Percentiles rank a stretch among this genome's conserved stretches.
phyloP scores from a whole-genome alignment of 2,329 filamentous ascomycete species.

The Akanthomyces muscarius region DNA sequence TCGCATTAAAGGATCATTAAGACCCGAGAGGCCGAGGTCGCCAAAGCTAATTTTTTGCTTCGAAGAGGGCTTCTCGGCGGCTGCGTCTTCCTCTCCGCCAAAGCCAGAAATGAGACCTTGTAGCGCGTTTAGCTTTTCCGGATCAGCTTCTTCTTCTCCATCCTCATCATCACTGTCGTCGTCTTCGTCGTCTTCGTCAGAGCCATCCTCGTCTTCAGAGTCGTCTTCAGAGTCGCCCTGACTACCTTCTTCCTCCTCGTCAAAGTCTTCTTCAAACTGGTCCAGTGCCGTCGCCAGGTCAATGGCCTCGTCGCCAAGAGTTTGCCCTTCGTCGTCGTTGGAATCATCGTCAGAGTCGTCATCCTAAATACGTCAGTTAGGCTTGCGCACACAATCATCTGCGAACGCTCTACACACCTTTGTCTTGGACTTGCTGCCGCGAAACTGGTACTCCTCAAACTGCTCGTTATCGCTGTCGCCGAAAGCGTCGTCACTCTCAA shows the following conservation, averaged over 20 bases:
- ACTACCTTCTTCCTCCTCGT: conserved; percentile 44
- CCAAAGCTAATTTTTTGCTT: conserved; percentile 69
- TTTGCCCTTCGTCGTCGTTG: conserved; percentile 53
- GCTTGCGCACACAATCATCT: not conserved
- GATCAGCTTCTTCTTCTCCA: conserved; percentile 49
- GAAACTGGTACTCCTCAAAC: conserved; percentile 68
- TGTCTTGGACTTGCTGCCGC: conserved; percentile 39
- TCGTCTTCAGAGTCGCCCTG: conserved; percentile 41
- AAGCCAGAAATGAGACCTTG: conserved; percentile 68
- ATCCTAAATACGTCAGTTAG: conserved; percentile 31
- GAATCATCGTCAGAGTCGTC: conserved; percentile 56
- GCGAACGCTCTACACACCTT: not conserved
- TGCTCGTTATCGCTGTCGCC: conserved; percentile 82
- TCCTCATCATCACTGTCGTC: conserved; percentile 48
- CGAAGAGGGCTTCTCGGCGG: conserved; percentile 38
- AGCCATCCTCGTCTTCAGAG: conserved; percentile 33
- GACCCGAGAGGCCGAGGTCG: conserved; percentile 66
- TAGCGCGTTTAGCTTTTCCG: conserved; percentile 59
- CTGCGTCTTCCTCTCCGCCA: conserved; percentile 54
- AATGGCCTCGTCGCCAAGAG: conserved; percentile 56
- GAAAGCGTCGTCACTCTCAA: conserved; percentile 74
- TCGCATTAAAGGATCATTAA: conserved; percentile 71
- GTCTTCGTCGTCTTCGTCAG: conserved; percentile 45
- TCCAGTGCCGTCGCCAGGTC: conserved; percentile 56
- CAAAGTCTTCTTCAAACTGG: conserved; percentile 47